A percentile compares a stretch with the other conserved stretches of the same genome.
These are phyloP conservation scores for Phytophthora tentaculata DNA, from an alignment of 352 stramenopile genomes.

Conservation along the genomic window DNA sequence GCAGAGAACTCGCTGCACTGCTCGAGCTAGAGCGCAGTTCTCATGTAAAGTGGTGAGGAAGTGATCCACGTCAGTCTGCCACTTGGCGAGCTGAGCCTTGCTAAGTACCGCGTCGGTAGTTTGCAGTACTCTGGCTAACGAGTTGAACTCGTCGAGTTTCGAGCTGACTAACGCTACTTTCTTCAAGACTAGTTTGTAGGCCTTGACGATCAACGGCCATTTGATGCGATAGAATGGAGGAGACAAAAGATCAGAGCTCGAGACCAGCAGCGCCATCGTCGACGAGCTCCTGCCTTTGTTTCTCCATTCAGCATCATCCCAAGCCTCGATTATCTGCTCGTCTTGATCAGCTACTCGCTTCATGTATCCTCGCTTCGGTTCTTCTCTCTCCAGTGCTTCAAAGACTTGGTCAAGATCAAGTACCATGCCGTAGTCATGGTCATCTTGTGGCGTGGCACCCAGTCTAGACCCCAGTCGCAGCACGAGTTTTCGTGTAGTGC, in stretches of 20 bases:
- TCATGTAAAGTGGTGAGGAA: slow-evolving; percentile 43
- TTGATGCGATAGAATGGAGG: slow-evolving; percentile 61
- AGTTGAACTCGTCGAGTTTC: slow-evolving; percentile 72
- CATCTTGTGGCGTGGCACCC: slow-evolving; percentile 47
- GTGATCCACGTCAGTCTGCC: slow-evolving; percentile 44
- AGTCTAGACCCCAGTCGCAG: slow-evolving; percentile 56
- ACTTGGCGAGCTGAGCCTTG: slow-evolving; percentile 62
- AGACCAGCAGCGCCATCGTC: slow-evolving; percentile 40
- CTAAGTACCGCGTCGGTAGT: slow-evolving; percentile 47
- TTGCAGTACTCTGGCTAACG: slow-evolving; percentile 55
- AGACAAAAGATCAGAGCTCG: slow-evolving; percentile 54
- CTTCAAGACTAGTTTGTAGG: slow-evolving; percentile 54
- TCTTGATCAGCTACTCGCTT: slow-evolving; percentile 40
- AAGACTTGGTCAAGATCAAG: slow-evolving; percentile 66
- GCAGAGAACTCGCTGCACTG: slow-evolving; percentile 46
- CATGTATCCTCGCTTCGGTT: slow-evolving; percentile 45
- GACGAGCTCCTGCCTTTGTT: slow-evolving; percentile 27
- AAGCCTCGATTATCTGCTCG: slow-evolving; percentile 20
- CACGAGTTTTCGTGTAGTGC: slow-evolving; percentile 45
- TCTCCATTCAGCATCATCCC: slow-evolving; percentile 61
- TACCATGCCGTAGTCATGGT: slow-evolving; percentile 72
- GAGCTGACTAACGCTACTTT: slow-evolving; percentile 53
- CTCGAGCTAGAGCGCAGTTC: slow-evolving; percentile 33
- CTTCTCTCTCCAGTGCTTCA: slow-evolving; percentile 27
- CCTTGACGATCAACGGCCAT: slow-evolving; percentile 54